Evolutionary conservation across 305 asterid species (phyloP).

Genomic region (Fraxinus greggii): DNA sequence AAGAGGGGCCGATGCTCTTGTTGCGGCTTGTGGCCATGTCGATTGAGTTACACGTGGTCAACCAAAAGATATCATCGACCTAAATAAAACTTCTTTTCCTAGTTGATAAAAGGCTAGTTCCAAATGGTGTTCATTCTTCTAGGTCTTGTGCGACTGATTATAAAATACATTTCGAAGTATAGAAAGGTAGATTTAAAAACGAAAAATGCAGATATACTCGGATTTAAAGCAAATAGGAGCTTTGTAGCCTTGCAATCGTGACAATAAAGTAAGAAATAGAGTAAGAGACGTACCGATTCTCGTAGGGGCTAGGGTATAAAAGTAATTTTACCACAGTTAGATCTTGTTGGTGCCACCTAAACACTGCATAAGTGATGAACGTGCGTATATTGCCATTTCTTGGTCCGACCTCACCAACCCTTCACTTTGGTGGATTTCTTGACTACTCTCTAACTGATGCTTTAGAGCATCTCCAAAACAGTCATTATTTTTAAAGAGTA

Average conservation of each 20-base stretch:
- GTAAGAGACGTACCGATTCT: background rate
- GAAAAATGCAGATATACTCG: background rate
- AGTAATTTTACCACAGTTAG: constrained; percentile 2
- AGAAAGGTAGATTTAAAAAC: background rate
- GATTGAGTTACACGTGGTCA: background rate
- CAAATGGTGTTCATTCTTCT: background rate
- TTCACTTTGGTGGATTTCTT: background rate
- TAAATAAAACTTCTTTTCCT: background rate
- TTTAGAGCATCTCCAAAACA: no score
- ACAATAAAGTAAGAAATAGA: no score
- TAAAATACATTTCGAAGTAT: background rate
- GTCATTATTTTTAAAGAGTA: no score
- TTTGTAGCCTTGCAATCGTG: background rate
- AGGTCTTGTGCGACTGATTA: background rate
- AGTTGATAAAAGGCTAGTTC: background rate
- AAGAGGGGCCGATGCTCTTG: background rate
- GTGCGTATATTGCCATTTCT: background rate
- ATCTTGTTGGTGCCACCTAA: constrained; percentile 17
- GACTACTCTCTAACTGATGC: no score
- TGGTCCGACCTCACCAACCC: background rate
- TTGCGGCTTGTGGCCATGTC: background rate
- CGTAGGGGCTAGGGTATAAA: background rate
- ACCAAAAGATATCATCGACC: background rate
- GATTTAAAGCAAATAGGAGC: background rate
- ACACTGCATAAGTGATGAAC: background rate